Conservation (phyloP, 2,329 filamentous ascomycete genomes). For the Aspergillus fischeri region DNA sequence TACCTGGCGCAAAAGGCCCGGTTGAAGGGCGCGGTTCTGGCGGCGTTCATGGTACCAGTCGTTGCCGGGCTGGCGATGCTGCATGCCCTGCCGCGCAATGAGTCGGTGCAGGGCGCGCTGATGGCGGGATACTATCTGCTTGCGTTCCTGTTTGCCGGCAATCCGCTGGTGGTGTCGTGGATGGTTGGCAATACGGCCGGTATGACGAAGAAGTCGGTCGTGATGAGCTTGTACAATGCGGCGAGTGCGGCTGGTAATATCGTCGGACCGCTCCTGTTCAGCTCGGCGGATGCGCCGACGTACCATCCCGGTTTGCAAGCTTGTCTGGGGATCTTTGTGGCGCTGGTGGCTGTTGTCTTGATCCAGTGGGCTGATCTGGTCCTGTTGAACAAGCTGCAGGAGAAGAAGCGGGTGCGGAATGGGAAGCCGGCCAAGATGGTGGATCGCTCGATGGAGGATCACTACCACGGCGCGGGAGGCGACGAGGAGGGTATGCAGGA, state of each 20-base stretch:
- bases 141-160: conserved; percentile 62
- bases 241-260: conserved; percentile 63
- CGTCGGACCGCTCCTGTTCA: conserved; percentile 62
- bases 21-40: conserved; percentile 55
- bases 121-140: conserved; percentile 63
- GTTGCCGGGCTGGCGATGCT: conserved; percentile 56
- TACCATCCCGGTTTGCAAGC: conserved; percentile 57
- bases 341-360: conserved; percentile 50
- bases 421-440: conserved; percentile 59
- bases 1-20: conserved; percentile 55
- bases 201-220: conserved; percentile 62
- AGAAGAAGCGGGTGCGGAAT: conserved; percentile 51
- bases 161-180: conserved; percentile 64
- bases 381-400: conserved; percentile 52
- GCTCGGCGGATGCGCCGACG: conserved; percentile 51
- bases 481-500: conserved; percentile 16
- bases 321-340: conserved; percentile 45
- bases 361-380: conserved; percentile 54
- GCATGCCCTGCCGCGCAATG: conserved; percentile 48
- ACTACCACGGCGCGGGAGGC: conserved; percentile 38
- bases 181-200: conserved; percentile 66
- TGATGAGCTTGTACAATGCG: conserved; percentile 62
- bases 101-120: conserved; percentile 44
- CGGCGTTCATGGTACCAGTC: conserved; percentile 54
- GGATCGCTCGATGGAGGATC: conserved; percentile 58